phyloP scores from a whole-genome alignment of 164 flowering plant genomes.

The Nymphaea thermarum region DNA sequence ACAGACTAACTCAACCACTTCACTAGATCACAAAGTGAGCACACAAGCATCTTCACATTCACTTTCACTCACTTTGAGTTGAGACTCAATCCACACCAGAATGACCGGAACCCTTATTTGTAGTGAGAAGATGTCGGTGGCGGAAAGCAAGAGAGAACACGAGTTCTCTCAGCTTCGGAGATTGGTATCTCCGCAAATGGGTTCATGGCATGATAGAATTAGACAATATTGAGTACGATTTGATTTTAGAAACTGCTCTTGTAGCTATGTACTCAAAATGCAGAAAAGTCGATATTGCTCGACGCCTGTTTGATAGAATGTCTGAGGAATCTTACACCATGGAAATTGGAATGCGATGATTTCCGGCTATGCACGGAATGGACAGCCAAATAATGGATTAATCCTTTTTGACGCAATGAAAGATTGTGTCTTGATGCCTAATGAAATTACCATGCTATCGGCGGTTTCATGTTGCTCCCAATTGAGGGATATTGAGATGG shows the following conservation, averaged over 20 bases:
- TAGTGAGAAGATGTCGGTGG: too few species aligned
- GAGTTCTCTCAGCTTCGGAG: slow-evolving; percentile 10
- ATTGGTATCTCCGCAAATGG: slow-evolving; percentile 17
- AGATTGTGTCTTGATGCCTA: slow-evolving; percentile 22
- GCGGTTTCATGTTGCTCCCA: slow-evolving; percentile 60
- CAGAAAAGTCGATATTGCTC: slow-evolving; percentile 25
- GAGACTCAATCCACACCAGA: not conserved
- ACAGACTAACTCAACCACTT: too few species aligned
- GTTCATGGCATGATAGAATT: slow-evolving; percentile 15
- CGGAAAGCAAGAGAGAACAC: too few species aligned
- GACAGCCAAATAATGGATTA: slow-evolving; percentile 43
- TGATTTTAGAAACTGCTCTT: slow-evolving; percentile 54
- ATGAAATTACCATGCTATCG: slow-evolving; percentile 47
- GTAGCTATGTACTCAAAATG: slow-evolving; percentile 63
- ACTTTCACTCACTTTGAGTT: slow-evolving; percentile 11
- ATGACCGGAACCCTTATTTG: too few species aligned
- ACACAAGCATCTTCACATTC: too few species aligned
- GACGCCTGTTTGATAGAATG: slow-evolving; percentile 56
- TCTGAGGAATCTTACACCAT: slow-evolving; percentile 31
- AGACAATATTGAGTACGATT: slow-evolving; percentile 4
- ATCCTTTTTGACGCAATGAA: slow-evolving; percentile 43
- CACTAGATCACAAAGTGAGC: too few species aligned
- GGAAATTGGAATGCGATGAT: slow-evolving; percentile 58
- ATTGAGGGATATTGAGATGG: slow-evolving; percentile 27
- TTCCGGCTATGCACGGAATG: slow-evolving; percentile 43